A percentile compares a stretch with the other conserved stretches of the same genome.
phyloP scores from a whole-genome alignment of 768 basidiomycete species.

The Agaricus blazei region DNA sequence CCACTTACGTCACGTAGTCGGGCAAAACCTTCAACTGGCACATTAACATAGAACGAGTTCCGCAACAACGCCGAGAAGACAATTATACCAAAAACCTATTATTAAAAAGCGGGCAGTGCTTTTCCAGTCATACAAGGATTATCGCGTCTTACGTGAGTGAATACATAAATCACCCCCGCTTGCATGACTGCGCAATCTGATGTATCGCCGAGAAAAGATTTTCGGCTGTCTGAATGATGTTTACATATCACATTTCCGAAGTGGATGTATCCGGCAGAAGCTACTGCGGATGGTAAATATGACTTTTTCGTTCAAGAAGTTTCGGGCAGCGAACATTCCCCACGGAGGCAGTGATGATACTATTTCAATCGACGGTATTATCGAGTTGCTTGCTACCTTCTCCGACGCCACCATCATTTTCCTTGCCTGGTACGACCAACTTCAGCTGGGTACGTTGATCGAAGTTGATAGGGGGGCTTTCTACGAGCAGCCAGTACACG shows the following conservation, averaged over 20 bases:
- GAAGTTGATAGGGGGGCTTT: conserved; percentile 42
- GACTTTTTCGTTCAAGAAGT: neutral
- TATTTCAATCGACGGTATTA: conserved; percentile 30
- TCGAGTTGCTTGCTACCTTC: conserved; percentile 51
- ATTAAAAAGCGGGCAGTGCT: conserved; percentile 20
- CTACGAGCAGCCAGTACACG: conserved; percentile 24
- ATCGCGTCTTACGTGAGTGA: conserved; percentile 49
- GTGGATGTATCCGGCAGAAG: conserved; percentile 17
- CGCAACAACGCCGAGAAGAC: too few species aligned
- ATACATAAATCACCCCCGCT: neutral
- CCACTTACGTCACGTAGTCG: too few species aligned
- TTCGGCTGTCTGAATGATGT: conserved; percentile 35
- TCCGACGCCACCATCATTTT: conserved; percentile 57
- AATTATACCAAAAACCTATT: too few species aligned
- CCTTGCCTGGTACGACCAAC: conserved; percentile 47
- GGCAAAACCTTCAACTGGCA: conserved; percentile 24
- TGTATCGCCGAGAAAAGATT: conserved; percentile 32
- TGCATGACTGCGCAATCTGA: neutral
- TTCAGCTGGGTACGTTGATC: conserved; percentile 39
- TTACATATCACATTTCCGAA: conserved; percentile 20
- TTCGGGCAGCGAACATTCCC: conserved; percentile 18
- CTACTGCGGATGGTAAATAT: too few species aligned
- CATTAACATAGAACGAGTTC: conserved; percentile 21
- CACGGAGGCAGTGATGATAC: conserved; percentile 26
- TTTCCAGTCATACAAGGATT: conserved; percentile 56